These are phyloP conservation scores for Acanthochlamys bracteata DNA, from an alignment of 106 monocot genomes.

Conservation along the genomic window DNA sequence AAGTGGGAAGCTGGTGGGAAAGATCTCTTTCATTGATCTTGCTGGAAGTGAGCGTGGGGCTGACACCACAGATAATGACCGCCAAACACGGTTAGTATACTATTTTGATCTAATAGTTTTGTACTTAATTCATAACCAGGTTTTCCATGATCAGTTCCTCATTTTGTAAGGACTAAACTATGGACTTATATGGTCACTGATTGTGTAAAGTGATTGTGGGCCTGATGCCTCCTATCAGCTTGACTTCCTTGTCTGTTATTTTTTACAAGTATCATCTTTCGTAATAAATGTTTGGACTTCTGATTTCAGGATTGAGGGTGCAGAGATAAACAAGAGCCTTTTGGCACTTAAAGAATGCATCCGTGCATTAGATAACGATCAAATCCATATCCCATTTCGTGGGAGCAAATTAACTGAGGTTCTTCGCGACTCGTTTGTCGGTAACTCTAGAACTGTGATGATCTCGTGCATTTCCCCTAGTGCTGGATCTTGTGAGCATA, in stretches of 20 bases:
- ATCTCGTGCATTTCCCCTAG: conserved; percentile 94
- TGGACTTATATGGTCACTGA: too few relatives aligned
- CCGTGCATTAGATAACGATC: conserved; percentile 94
- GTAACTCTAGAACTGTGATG: conserved; percentile 94
- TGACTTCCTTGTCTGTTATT: too few relatives aligned
- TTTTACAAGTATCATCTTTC: too few relatives aligned
- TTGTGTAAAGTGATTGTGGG: too few relatives aligned
- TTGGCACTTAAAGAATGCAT: conserved; percentile 94
- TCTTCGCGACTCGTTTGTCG: conserved; percentile 91
- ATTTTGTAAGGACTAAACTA: too few relatives aligned
- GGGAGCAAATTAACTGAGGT: conserved; percentile 98
- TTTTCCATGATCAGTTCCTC: too few relatives aligned
- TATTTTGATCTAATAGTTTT: neutral
- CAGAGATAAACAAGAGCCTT: conserved; percentile 97
- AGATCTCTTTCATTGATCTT: conserved; percentile 97
- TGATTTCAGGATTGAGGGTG: conserved; percentile 83
- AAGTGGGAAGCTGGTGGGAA: conserved; percentile 62
- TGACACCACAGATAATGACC: conserved; percentile 95
- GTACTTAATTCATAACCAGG: too few relatives aligned
- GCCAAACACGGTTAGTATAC: conserved; percentile 73
- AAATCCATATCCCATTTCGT: conserved; percentile 92
- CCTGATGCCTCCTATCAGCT: too few relatives aligned
- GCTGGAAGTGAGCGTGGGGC: conserved; percentile 99
- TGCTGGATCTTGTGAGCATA: conserved; percentile 93
- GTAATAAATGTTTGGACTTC: neutral